Conservation (phyloP, 306 rosid genomes). For the Senna siamea region DNA sequence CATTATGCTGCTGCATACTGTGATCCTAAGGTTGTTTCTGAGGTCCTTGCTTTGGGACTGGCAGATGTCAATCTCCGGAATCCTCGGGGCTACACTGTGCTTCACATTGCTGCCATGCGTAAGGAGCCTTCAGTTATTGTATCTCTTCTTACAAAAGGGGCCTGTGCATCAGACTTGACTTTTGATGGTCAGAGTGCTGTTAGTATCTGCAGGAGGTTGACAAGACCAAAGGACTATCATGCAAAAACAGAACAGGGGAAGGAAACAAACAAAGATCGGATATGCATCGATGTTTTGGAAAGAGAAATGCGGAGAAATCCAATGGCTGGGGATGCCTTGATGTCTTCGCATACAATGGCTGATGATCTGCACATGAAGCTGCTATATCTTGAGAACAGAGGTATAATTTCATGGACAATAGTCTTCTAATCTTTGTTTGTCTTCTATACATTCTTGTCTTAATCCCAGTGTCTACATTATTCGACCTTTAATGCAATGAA, state of each 20-base stretch:
- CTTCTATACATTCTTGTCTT: conserved; percentile 16
- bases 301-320: conserved; percentile 89
- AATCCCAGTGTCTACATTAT: conserved; percentile 11
- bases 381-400: conserved; percentile 83
- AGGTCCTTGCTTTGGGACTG: conserved; percentile 63
- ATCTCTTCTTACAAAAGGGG: conserved; percentile 74
- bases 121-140: conserved; percentile 79
- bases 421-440: conserved; percentile 16
- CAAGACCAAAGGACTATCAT: conserved; percentile 82
- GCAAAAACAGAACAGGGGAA: conserved; percentile 64
- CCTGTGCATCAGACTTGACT: conserved; percentile 71
- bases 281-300: conserved; percentile 91
- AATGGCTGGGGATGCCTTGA: conserved; percentile 51
- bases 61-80: conserved; percentile 75
- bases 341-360: conserved; percentile 51
- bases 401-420: conserved; percentile 43
- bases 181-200: conserved; percentile 82
- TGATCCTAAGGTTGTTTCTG: conserved; percentile 92
- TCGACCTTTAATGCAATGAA: not conserved
- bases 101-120: conserved; percentile 93
- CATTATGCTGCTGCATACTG: conserved; percentile 94
- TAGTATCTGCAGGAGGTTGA: conserved; percentile 84
- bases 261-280: conserved; percentile 81
- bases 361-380: conserved; percentile 77
- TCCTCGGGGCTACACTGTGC: conserved; percentile 72